Evolutionary conservation across 1,139 yeast genomes (phyloP), one percentile per base, ranked within the genome.

Genomic region (Groenewaldozyma auringiensis): DNA sequence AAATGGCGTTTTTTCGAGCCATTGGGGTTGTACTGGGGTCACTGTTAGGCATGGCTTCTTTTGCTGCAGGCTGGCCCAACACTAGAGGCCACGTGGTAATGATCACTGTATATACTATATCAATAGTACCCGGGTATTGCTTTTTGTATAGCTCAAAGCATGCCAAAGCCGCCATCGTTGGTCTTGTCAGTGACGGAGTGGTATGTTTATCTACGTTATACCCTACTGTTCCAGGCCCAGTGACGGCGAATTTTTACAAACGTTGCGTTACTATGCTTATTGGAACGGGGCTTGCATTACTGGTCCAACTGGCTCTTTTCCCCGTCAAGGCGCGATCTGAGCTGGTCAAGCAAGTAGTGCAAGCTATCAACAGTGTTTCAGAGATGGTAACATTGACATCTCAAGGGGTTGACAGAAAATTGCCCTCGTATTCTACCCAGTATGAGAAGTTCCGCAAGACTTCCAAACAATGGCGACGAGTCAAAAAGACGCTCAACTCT

Each of bases 121-220:
- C 75, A 11, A 68, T 73, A 2, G 56, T 66, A 6, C 71, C 75
- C 1, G 75, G 75, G 0, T 72, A 64, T 50, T 74, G 73, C 53
- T 66, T 52, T 45, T 56, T 71, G 47, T 45, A 74, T 33, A 72
- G 69, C 1, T 65, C 76, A 0, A 74, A 75, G 1, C 72, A 72
- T 49, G 69, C 72, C 13, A 74, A 72, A 50, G 76, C 78, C 1
- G 77, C 75, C 0, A 68, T 74, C 47, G 71, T 74, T 41, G 70
- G 72, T 14, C 62, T 72, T 21, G 73, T 74, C 38, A 70, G 75
- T 37, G 65, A 70, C 17, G 69, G 70, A 46, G 62, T 73, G 43
- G 78, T 74, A 13, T 55, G 71, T 40, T 55, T 72, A 21, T 71
- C 76, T 0, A 62, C 76, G 2, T 47, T 70, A 1, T 70, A 72